Conservation (phyloP, 2,329 filamentous ascomycete species). For the Colletotrichum sp. region DNA sequence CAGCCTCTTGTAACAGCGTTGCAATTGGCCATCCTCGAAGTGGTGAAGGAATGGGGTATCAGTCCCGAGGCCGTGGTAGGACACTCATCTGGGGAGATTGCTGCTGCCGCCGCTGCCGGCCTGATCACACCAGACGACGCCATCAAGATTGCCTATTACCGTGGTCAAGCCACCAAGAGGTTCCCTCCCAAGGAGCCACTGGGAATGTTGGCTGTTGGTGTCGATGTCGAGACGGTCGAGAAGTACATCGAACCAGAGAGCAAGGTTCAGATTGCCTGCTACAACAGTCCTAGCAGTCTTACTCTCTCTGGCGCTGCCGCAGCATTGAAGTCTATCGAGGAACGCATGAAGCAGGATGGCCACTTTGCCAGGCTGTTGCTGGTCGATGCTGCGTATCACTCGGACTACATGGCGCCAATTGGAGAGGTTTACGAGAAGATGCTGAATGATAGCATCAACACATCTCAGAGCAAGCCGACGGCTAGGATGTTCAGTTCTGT, state of each 20-base stretch:
- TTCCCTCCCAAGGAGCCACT: not conserved
- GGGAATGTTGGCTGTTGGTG: not conserved
- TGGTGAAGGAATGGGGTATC: conserved; percentile 24
- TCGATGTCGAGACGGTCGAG: not conserved
- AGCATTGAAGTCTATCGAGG: not conserved
- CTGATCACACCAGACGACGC: not conserved
- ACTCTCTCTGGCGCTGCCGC: not conserved
- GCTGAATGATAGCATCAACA: not conserved
- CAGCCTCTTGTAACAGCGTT: conserved; percentile 40
- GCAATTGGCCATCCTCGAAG: conserved; percentile 35
- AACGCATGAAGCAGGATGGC: not conserved
- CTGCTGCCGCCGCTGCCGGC: conserved; percentile 23
- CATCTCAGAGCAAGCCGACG: not conserved
- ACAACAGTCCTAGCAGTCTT: conserved; percentile 4
- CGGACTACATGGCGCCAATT: not conserved
- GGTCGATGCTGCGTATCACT: conserved; percentile 24
- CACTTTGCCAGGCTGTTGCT: conserved; percentile 25
- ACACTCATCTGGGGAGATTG: conserved; percentile 26
- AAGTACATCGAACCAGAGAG: not conserved
- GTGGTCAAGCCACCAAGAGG: not conserved
- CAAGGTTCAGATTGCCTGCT: not conserved
- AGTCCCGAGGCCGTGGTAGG: conserved; percentile 7
- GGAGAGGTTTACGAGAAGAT: not conserved
- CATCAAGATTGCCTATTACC: conserved; percentile 7
- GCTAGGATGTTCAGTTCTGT: not conserved